A percentile compares a stretch with the other conserved stretches of the same genome.
These are phyloP conservation scores for Tilletia walkeri DNA, from an alignment of 1,284 basidiomycete species.

Conservation along the genomic window DNA sequence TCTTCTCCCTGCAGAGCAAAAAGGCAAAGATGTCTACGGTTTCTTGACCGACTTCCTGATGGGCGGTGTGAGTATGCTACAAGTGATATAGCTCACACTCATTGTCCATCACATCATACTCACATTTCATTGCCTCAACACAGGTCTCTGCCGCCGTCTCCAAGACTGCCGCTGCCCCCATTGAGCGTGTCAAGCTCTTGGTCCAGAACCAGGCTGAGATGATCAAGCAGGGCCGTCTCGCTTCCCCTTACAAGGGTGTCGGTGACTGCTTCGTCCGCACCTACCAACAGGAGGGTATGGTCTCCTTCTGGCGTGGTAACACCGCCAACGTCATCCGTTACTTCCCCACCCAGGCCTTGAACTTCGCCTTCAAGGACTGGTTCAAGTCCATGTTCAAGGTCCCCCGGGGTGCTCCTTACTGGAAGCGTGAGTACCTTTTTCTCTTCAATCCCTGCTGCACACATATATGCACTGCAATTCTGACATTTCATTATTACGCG, in stretches of 20 bases:
- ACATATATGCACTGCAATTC: too few relatives aligned
- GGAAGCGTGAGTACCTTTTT: constrained; percentile 34
- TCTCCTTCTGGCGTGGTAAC: constrained; percentile 56
- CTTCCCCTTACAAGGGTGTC: constrained; percentile 56
- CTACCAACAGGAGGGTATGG: constrained; percentile 55
- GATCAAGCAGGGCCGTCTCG: constrained; percentile 57
- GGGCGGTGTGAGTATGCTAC: constrained; percentile 49
- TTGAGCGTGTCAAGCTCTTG: constrained; percentile 56
- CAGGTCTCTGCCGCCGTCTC: constrained; percentile 54
- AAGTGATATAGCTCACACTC: not conserved
- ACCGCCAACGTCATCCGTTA: constrained; percentile 57
- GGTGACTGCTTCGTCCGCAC: constrained; percentile 56
- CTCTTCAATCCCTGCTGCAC: too few relatives aligned
- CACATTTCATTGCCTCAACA: not conserved
- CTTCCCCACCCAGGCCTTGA: constrained; percentile 56
- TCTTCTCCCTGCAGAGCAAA: not conserved
- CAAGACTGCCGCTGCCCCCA: constrained; percentile 56
- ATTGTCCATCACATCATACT: not conserved
- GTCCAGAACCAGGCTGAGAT: constrained; percentile 57
- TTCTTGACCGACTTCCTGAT: constrained; percentile 33
- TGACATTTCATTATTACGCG: constrained; percentile 17
- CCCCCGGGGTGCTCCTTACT: constrained; percentile 54
- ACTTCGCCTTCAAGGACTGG: constrained; percentile 48
- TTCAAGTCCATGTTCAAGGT: constrained; percentile 51
- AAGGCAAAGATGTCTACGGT: not conserved